These are phyloP conservation scores for Asterochloris erici DNA, from an alignment of 139 green algal species.

Conservation along the genomic window DNA sequence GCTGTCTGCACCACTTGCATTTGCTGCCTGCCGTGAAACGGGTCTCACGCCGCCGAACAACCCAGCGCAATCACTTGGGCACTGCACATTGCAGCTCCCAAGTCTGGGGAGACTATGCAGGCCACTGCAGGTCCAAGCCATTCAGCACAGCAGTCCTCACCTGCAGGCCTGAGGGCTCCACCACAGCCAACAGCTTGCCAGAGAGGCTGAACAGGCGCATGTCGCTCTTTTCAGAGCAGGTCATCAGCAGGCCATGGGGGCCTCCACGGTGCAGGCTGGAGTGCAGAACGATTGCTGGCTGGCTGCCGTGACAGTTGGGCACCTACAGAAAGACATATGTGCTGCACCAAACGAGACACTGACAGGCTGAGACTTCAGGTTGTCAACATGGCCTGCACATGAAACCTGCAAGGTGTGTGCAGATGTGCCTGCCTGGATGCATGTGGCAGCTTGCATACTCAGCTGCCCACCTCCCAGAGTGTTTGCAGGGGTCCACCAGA, in stretches of 20 bases:
- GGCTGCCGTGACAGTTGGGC: conserved; percentile 5
- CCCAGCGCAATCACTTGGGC: no score
- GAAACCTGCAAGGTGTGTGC: neutral
- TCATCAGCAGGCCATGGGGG: neutral
- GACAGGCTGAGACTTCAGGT: neutral
- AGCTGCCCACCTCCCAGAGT: neutral
- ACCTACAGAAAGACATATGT: neutral
- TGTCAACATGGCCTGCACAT: conserved; percentile 1
- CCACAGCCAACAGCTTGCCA: neutral
- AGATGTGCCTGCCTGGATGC: neutral
- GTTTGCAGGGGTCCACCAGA: neutral
- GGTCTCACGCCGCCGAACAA: no score
- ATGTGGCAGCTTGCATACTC: neutral
- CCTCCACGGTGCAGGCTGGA: neutral
- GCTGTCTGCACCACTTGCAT: no score
- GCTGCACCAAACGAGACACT: neutral
- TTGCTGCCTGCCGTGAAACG: no score
- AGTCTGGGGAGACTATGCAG: no score
- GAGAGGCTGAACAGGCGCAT: conserved; percentile 14
- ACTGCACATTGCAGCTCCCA: no score
- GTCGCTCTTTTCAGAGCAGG: conserved; percentile 6
- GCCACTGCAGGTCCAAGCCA: no score
- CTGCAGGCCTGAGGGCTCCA: neutral
- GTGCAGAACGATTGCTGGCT: neutral
- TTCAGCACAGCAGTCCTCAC: no score